phyloP scores from a whole-genome alignment of 192 early-diverging fungal species.

The Geosiphon pyriformis region DNA sequence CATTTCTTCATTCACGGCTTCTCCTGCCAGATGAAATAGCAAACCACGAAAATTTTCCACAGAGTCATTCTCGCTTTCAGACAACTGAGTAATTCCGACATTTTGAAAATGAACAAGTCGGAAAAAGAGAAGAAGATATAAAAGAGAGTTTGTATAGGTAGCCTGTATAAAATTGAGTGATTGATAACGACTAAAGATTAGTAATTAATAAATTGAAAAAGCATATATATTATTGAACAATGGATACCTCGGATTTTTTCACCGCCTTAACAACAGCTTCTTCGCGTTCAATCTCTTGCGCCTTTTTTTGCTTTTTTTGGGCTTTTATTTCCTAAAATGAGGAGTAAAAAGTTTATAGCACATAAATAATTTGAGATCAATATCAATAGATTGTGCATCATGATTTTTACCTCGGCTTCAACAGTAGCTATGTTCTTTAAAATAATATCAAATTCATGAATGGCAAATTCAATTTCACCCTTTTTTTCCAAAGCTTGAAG shows the following conservation, averaged over 20 bases:
- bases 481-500: conserved; percentile 11
- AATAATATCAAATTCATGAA: conserved; percentile 6
- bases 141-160: background rate
- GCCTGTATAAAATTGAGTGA: background rate
- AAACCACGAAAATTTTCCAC: conserved; percentile 1
- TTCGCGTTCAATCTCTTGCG: conserved; percentile 9
- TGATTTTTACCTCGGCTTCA: conserved; percentile 5
- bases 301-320: conserved; percentile 2
- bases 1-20: background rate
- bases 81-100: background rate
- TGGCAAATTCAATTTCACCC: background rate
- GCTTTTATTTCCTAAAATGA: conserved; percentile 15
- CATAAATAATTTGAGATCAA: background rate
- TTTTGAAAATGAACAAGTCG: conserved; percentile 7
- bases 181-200: background rate
- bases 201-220: background rate
- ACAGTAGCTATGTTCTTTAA: background rate
- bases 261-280: conserved; percentile 13
- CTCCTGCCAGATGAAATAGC: background rate
- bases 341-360: background rate
- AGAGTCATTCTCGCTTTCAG: conserved; percentile 1
- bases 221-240: background rate
- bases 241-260: conserved; percentile 5
- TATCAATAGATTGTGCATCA: background rate
- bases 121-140: conserved; percentile 14